phyloP scores from a whole-genome alignment of 306 rosid genomes.

The Hippophae gyantsensis region DNA sequence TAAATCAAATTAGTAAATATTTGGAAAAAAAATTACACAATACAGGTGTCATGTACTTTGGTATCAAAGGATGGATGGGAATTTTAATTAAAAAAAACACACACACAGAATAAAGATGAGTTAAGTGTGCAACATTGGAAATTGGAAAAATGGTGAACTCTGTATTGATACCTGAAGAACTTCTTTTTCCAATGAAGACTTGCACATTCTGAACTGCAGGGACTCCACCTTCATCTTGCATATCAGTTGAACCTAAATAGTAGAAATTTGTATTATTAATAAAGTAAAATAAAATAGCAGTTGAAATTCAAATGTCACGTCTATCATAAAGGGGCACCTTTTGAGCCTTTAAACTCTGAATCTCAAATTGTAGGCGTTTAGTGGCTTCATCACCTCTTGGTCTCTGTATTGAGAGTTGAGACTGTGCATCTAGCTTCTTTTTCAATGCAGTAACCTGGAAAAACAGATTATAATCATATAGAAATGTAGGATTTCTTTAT shows the following conservation, averaged over 20 bases:
- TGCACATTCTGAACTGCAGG: constrained; percentile 57
- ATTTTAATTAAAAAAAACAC: too few species aligned
- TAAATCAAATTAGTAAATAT: too few species aligned
- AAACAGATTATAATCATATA: constrained; percentile 1
- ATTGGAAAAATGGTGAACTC: constrained; percentile 2
- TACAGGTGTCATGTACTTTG: too few species aligned
- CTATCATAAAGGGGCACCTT: constrained; percentile 41
- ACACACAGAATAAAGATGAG: not conserved
- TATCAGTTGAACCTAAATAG: constrained; percentile 73
- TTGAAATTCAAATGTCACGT: constrained; percentile 1
- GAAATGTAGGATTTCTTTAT: not conserved
- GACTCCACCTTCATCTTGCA: constrained; percentile 79
- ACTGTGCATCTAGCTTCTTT: constrained; percentile 58
- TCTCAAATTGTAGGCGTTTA: constrained; percentile 51
- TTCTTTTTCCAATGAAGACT: constrained; percentile 70
- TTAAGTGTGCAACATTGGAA: not conserved
- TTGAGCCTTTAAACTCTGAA: constrained; percentile 74
- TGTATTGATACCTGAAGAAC: constrained; percentile 59
- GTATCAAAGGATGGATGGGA: too few species aligned
- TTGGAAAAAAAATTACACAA: too few species aligned
- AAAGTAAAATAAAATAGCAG: not conserved
- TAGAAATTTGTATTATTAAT: constrained; percentile 3
- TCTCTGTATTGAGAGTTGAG: constrained; percentile 68
- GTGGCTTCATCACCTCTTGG: constrained; percentile 52
- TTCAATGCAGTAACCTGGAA: constrained; percentile 64